Evolutionary conservation across 140 eudicot genomes (phyloP).

Genomic region (Stevia rebaudiana): DNA sequence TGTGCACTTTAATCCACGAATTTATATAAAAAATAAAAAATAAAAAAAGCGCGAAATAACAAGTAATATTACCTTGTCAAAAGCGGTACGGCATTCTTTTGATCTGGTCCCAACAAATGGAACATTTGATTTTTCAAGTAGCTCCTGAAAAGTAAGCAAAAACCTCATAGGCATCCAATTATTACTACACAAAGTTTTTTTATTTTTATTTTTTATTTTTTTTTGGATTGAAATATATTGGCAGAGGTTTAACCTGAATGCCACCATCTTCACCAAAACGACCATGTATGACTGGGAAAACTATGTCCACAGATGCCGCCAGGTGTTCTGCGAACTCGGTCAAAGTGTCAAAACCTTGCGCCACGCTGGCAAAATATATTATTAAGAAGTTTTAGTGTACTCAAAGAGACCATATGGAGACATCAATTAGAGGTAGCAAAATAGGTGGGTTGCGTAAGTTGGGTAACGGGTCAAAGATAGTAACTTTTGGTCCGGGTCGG

Average conservation of each 20-base stretch:
- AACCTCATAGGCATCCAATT: background rate
- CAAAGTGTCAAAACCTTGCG: conserved; percentile 65
- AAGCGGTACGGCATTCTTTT: conserved; percentile 80
- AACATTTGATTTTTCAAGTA: conserved; percentile 66
- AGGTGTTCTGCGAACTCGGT: conserved; percentile 78
- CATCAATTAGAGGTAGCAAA: background rate
- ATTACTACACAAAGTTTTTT: background rate
- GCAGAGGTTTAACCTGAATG: conserved; percentile 53
- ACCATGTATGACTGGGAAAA: conserved; percentile 93
- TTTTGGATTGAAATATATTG: background rate
- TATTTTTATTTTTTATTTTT: too few species aligned
- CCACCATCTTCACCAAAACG: conserved; percentile 97
- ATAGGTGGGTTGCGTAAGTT: background rate
- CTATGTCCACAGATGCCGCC: conserved; percentile 75
- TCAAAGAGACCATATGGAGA: background rate
- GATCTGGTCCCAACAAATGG: conserved; percentile 90
- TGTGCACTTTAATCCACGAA: background rate
- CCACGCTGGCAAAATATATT: conserved; percentile 57
- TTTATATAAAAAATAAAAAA: background rate
- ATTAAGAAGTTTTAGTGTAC: background rate
- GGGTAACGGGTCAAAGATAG: background rate
- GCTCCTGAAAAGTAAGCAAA: conserved; percentile 44
- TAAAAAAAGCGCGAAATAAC: background rate
- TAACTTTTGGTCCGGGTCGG: background rate
- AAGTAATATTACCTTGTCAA: conserved; percentile 60